Conservation (phyloP, 208 protist species). For the Crithidia bombi region DNA sequence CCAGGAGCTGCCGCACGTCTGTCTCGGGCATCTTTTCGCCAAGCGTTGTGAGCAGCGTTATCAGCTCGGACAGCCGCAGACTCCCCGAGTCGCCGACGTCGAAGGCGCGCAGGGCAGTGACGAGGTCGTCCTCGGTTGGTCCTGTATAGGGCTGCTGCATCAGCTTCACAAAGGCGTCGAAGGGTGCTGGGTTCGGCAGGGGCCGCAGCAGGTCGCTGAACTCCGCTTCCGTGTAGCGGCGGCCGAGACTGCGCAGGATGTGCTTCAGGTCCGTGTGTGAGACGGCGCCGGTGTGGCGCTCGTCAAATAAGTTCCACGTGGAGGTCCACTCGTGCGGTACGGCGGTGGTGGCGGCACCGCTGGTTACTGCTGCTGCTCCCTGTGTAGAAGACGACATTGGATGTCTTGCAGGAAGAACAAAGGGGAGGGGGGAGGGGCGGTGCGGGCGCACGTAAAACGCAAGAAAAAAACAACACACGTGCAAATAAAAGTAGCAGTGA, state of each 20-base stretch:
- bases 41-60: conserved; percentile 84
- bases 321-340: conserved; percentile 83
- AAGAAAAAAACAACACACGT: conserved; percentile 11
- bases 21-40: conserved; percentile 90
- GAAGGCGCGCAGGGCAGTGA: conserved; percentile 84
- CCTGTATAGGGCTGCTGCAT: conserved; percentile 90
- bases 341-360: conserved; percentile 3
- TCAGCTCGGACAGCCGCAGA: conserved; percentile 78
- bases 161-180: conserved; percentile 72
- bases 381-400: conserved; percentile 6
- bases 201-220: conserved; percentile 74
- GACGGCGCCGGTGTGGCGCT: conserved; percentile 70
- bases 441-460: not conserved
- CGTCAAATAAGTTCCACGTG: conserved; percentile 92
- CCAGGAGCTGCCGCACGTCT: conserved; percentile 83
- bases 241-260: conserved; percentile 87
- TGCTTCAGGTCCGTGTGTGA: conserved; percentile 85
- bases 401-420: not conserved
- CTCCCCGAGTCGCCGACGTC: conserved; percentile 73
- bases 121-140: conserved; percentile 86
- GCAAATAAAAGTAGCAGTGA: conserved; percentile 8
- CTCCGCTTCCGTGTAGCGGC: conserved; percentile 90
- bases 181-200: conserved; percentile 68
- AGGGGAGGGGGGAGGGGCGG: not conserved
- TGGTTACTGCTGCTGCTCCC: not conserved